Conservation (phyloP, 2,329 filamentous ascomycete genomes). For the Talaromyces pinophilus region DNA sequence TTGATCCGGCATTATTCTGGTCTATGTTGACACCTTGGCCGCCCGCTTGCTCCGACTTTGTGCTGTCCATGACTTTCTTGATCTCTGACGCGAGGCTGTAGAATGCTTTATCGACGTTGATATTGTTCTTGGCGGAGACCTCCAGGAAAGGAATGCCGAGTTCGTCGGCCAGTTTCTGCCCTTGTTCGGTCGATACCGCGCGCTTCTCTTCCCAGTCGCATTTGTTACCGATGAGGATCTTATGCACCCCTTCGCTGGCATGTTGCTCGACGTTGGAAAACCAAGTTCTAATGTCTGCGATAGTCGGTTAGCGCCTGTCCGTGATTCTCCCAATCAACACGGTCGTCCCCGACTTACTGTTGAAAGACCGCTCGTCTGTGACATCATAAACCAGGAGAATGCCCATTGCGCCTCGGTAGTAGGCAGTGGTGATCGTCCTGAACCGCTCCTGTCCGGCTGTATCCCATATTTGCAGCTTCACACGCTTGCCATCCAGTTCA, state of each 20-base stretch:
- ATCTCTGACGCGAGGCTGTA: constrained; percentile 94
- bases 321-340: background rate
- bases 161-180: constrained; percentile 90
- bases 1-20: constrained; percentile 55
- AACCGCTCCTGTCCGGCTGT: constrained; percentile 98
- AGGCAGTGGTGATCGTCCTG: constrained; percentile 97
- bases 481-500: constrained; percentile 96
- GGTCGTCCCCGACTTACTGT: constrained; percentile 64
- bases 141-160: constrained; percentile 98
- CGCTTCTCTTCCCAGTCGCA: constrained; percentile 99
- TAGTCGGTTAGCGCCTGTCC: constrained; percentile 2
- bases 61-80: constrained; percentile 97
- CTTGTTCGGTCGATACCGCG: constrained; percentile 87
- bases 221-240: constrained; percentile 99
- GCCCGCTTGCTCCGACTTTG: constrained; percentile 69
- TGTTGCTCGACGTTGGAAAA: constrained; percentile 99
- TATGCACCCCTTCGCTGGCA: constrained; percentile 98
- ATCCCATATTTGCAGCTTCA: constrained; percentile 99
- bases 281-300: constrained; percentile 93
- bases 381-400: constrained; percentile 98
- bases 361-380: constrained; percentile 92
- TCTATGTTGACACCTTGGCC: constrained; percentile 68
- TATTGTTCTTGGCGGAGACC: constrained; percentile 97
- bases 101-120: constrained; percentile 99
- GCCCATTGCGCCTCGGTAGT: constrained; percentile 98